Percentiles rank a stretch among this genome's conserved stretches.
Evolutionary conservation across 2,329 filamentous ascomycete species (phyloP).

Genomic region (Fusarium veterinarium): DNA sequence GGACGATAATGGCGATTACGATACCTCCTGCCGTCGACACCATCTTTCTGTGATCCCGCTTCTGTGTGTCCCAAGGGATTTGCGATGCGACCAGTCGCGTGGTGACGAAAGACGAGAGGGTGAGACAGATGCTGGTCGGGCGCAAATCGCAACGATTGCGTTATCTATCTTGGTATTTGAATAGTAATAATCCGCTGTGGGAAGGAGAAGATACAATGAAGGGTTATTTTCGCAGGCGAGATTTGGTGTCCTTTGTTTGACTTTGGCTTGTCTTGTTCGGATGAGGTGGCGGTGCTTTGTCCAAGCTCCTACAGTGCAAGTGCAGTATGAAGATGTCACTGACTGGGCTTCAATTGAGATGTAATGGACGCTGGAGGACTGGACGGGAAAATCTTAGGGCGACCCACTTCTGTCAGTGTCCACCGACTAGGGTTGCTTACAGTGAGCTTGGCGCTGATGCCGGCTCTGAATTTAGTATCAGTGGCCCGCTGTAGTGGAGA

Average conservation of each 20-base stretch:
- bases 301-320: slow-evolving; percentile 1
- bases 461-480: slow-evolving; percentile 33
- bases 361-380: background rate
- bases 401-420: slow-evolving; percentile 8
- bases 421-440: slow-evolving; percentile 18
- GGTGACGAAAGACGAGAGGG: slow-evolving; percentile 2
- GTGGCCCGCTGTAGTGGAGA: slow-evolving; percentile 6
- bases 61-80: background rate
- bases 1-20: slow-evolving; percentile 76
- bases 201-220: background rate
- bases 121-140: background rate
- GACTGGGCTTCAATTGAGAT: slow-evolving; percentile 8
- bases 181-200: background rate
- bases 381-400: slow-evolving; percentile 4
- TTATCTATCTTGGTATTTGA: background rate
- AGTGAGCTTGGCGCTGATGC: slow-evolving; percentile 29
- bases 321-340: slow-evolving; percentile 21
- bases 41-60: slow-evolving; percentile 54
- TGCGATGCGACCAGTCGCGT: slow-evolving; percentile 25
- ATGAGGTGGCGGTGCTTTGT: slow-evolving; percentile 35
- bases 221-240: background rate
- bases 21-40: slow-evolving; percentile 72
- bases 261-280: slow-evolving; percentile 9
- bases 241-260: slow-evolving; percentile 5
- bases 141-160: slow-evolving; percentile 6